Conservation (phyloP, 2,329 filamentous ascomycete genomes). For the Leptographium flavum region DNA sequence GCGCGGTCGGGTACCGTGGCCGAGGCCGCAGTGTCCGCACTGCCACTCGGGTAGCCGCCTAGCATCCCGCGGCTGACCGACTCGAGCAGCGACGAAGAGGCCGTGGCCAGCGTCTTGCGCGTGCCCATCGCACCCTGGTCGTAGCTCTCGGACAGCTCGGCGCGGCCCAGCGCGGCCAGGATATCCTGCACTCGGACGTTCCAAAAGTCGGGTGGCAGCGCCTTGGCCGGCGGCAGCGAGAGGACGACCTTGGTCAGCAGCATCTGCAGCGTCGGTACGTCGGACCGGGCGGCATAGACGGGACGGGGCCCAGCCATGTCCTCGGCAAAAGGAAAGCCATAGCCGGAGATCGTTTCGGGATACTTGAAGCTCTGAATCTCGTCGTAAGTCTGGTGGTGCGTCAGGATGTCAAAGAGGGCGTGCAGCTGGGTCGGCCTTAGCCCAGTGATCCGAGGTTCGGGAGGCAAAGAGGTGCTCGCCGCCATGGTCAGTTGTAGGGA, state of each 20-base stretch:
- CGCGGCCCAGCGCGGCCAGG: slow-evolving; percentile 46
- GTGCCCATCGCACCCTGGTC: slow-evolving; percentile 64
- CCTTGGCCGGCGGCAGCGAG: slow-evolving; percentile 49
- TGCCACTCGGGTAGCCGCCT: slow-evolving; percentile 36
- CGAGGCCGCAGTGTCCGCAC: background rate
- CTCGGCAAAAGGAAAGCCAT: slow-evolving; percentile 53
- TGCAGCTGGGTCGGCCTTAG: slow-evolving; percentile 26
- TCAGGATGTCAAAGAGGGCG: slow-evolving; percentile 45
- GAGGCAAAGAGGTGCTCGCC: background rate
- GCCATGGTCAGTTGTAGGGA: background rate
- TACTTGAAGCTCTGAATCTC: slow-evolving; percentile 62
- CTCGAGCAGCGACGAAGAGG: slow-evolving; percentile 54
- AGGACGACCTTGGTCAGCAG: slow-evolving; percentile 52
- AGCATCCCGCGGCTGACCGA: slow-evolving; percentile 52
- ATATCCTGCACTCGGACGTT: slow-evolving; percentile 43
- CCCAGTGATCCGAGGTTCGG: too few relatives aligned
- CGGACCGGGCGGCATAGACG: slow-evolving; percentile 23
- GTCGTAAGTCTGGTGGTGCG: slow-evolving; percentile 43
- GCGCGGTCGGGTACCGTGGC: slow-evolving; percentile 1
- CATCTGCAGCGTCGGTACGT: slow-evolving; percentile 52
- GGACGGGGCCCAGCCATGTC: background rate
- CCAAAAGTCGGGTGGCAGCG: slow-evolving; percentile 53
- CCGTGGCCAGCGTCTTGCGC: slow-evolving; percentile 61
- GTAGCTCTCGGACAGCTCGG: slow-evolving; percentile 66
- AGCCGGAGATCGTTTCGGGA: slow-evolving; percentile 46